Evolutionary conservation across 2,329 filamentous ascomycete genomes (phyloP).

Genomic region (Phyllosticta paracitricarpa): DNA sequence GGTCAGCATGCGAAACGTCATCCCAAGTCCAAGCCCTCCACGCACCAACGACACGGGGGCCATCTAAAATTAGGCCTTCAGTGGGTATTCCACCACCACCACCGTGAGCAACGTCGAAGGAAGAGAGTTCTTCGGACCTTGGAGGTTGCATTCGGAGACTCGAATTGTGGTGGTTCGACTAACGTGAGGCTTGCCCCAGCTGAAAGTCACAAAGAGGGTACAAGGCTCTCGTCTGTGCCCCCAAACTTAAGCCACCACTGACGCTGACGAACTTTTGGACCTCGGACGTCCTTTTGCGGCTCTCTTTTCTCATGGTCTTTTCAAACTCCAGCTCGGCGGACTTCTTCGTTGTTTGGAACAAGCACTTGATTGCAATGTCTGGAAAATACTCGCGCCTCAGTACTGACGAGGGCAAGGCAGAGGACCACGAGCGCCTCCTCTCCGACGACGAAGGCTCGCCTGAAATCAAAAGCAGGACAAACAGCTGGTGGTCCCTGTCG

Average conservation of each 20-base stretch:
- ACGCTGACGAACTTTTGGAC: neutral
- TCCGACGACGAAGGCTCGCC: neutral
- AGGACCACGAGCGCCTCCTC: constrained; percentile 4
- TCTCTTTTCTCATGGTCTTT: neutral
- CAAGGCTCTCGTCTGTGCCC: neutral
- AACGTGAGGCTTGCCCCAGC: neutral
- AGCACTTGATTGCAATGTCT: neutral
- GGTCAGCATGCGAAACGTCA: neutral
- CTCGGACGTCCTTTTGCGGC: neutral
- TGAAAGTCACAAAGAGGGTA: neutral
- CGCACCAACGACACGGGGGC: neutral
- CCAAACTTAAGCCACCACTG: neutral
- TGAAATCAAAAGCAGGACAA: neutral
- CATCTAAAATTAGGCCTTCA: neutral
- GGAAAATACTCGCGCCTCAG: neutral
- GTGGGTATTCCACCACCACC: neutral
- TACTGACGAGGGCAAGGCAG: neutral
- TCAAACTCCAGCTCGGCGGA: neutral
- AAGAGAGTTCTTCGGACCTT: neutral
- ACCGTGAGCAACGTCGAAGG: neutral
- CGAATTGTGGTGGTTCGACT: neutral
- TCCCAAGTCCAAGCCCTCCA: neutral
- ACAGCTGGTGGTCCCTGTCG: constrained; percentile 13
- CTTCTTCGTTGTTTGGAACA: neutral
- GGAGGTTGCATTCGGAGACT: neutral